Conservation (phyloP, 257 asterid species). For the Parsonsia alboflavescens region DNA sequence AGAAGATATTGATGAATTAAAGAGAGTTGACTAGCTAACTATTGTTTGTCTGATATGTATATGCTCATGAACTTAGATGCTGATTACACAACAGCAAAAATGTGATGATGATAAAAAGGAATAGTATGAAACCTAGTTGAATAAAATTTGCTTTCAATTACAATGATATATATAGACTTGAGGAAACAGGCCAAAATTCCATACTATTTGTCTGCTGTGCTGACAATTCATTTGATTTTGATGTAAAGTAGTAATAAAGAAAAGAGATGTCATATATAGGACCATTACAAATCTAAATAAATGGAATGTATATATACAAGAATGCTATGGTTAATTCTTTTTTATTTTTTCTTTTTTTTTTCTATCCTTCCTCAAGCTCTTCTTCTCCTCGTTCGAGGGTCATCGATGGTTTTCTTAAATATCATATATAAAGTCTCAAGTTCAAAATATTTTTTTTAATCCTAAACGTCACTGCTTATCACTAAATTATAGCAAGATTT, state of each 20-base stretch:
- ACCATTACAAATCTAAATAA: neutral
- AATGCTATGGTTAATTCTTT: too few relatives aligned
- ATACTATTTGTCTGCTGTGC: neutral
- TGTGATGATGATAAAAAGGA: neutral
- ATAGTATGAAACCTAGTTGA: neutral
- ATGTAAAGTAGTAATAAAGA: neutral
- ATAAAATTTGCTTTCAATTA: neutral
- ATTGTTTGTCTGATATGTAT: neutral
- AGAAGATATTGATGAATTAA: too few relatives aligned
- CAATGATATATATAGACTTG: neutral
- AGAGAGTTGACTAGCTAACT: neutral
- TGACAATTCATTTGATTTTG: slow-evolving; percentile 1
- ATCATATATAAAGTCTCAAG: too few relatives aligned
- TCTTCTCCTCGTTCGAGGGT: too few relatives aligned
- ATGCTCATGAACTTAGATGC: neutral
- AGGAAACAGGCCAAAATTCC: neutral
- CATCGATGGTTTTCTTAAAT: too few relatives aligned
- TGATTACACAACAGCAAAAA: neutral
- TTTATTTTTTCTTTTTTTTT: too few relatives aligned
- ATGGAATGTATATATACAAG: too few relatives aligned
- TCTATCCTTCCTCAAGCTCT: too few relatives aligned
- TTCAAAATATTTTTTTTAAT: too few relatives aligned
- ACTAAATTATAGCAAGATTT: too few relatives aligned
- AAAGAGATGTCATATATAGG: neutral
- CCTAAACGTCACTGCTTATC: too few relatives aligned